A percentile compares a stretch with the other conserved stretches of the same genome.
Evolutionary conservation across 148 eudicot species (phyloP).

Genomic region (Vaccinium myrtillus): DNA sequence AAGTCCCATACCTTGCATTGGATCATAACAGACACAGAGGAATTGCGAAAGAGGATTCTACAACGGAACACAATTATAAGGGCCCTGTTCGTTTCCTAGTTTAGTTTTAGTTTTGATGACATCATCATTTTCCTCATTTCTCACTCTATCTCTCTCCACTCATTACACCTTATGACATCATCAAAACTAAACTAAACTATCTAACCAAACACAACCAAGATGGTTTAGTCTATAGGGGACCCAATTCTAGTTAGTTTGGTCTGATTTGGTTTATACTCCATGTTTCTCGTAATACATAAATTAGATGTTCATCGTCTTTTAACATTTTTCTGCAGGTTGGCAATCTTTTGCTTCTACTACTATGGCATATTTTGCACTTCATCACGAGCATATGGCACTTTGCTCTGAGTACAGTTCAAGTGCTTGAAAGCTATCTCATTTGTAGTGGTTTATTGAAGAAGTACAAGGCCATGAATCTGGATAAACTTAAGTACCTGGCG

Average conservation of each 20-base stretch:
- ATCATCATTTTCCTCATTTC: too few species aligned
- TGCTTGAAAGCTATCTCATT: slow-evolving; percentile 62
- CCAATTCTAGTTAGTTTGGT: background rate
- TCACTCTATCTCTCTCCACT: too few species aligned
- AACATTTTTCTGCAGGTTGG: slow-evolving; percentile 44
- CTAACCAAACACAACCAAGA: too few species aligned
- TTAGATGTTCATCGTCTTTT: slow-evolving; percentile 12
- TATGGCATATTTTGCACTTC: slow-evolving; percentile 62
- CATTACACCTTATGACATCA: too few species aligned
- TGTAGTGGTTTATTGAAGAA: slow-evolving; percentile 42
- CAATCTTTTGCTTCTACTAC: slow-evolving; percentile 32
- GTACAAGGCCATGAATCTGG: slow-evolving; percentile 48
- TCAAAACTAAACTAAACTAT: too few species aligned
- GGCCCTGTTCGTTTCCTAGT: too few species aligned
- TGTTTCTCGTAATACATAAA: background rate
- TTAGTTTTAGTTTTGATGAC: too few species aligned
- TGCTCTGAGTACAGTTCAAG: slow-evolving; percentile 24
- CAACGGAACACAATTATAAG: background rate
- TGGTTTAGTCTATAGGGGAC: too few species aligned
- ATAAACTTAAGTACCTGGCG: slow-evolving; percentile 65
- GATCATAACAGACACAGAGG: background rate
- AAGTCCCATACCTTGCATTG: too few species aligned
- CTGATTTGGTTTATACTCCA: background rate
- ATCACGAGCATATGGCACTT: slow-evolving; percentile 53
- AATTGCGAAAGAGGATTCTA: background rate